Evolutionary conservation across 2,329 filamentous ascomycete genomes (phyloP).

Genomic region (Ascochyta clinopodiicola): DNA sequence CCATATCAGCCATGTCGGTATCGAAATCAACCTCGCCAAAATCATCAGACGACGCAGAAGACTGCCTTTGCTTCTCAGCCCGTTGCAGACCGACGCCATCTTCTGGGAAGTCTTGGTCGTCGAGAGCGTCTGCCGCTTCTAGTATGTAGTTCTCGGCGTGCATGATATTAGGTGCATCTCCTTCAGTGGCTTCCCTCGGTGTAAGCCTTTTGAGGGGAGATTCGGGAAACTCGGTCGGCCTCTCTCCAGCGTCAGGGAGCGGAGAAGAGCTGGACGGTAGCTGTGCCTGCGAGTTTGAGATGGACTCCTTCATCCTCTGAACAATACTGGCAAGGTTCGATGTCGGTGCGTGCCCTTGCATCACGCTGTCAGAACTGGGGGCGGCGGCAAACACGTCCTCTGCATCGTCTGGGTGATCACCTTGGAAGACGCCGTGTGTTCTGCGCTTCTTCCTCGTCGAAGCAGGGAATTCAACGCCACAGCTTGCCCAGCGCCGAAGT

Average conservation of each 20-base stretch:
- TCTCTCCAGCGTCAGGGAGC: slow-evolving; percentile 46
- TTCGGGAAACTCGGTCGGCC: slow-evolving; percentile 23
- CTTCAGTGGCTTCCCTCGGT: neutral
- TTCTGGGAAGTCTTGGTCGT: slow-evolving; percentile 3
- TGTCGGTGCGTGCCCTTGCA: slow-evolving; percentile 32
- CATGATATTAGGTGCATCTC: slow-evolving; percentile 16
- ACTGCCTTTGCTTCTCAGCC: slow-evolving; percentile 10
- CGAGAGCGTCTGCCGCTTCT: neutral
- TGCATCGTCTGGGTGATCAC: slow-evolving; percentile 26
- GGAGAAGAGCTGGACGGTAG: slow-evolving; percentile 57
- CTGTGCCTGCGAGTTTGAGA: slow-evolving; percentile 41
- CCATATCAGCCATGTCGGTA: slow-evolving; percentile 41
- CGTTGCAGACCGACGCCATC: slow-evolving; percentile 8
- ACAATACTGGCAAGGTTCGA: slow-evolving; percentile 46
- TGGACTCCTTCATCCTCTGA: slow-evolving; percentile 55
- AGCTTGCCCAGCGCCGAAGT: slow-evolving; percentile 58
- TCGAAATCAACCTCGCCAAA: slow-evolving; percentile 47
- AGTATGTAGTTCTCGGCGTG: slow-evolving; percentile 10
- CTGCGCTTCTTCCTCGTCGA: slow-evolving; percentile 52
- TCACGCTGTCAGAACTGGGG: slow-evolving; percentile 40
- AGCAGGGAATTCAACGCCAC: slow-evolving; percentile 56
- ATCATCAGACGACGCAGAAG: slow-evolving; percentile 42
- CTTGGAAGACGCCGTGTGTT: slow-evolving; percentile 43
- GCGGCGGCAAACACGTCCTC: slow-evolving; percentile 41
- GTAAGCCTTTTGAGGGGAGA: slow-evolving; percentile 43